A percentile compares a stretch with the other conserved stretches of the same genome.
phyloP scores from a whole-genome alignment of 2,329 filamentous ascomycete genomes.

The Capronia americana region DNA sequence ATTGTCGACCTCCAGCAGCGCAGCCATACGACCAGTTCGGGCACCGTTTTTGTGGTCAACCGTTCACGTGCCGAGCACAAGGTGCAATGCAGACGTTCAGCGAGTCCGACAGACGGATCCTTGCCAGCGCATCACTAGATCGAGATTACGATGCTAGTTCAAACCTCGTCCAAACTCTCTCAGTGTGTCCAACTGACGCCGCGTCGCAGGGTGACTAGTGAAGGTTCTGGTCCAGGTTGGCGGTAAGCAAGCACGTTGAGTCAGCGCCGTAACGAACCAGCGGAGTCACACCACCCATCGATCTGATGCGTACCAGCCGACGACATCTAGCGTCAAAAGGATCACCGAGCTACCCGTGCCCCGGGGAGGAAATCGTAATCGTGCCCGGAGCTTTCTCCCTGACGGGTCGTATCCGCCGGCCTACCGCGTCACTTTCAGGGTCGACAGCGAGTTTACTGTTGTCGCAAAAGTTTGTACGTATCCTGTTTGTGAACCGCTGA shows the following conservation, averaged over 20 bases:
- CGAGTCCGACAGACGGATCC: neutral
- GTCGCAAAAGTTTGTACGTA: neutral
- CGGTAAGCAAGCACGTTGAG: neutral
- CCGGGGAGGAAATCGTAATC: neutral
- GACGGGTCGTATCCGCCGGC: no score
- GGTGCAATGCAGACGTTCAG: neutral
- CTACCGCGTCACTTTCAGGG: neutral
- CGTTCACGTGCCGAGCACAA: constrained; percentile 4
- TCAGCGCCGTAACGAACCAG: neutral
- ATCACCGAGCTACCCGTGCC: neutral
- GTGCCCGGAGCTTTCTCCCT: neutral
- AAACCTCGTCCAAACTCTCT: neutral
- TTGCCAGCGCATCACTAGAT: neutral
- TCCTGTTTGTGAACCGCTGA: neutral
- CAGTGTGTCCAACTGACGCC: neutral
- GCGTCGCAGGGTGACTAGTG: neutral
- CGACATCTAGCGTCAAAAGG: neutral
- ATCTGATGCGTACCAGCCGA: neutral
- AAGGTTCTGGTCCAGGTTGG: neutral
- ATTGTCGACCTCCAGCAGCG: neutral
- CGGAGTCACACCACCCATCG: neutral
- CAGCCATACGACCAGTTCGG: neutral
- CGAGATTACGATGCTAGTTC: neutral
- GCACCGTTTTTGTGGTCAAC: neutral
- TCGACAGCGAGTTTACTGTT: neutral